These are phyloP conservation scores for Cyberlindnera galapagoensis DNA, from an alignment of 805 yeast species.

Conservation along the genomic window DNA sequence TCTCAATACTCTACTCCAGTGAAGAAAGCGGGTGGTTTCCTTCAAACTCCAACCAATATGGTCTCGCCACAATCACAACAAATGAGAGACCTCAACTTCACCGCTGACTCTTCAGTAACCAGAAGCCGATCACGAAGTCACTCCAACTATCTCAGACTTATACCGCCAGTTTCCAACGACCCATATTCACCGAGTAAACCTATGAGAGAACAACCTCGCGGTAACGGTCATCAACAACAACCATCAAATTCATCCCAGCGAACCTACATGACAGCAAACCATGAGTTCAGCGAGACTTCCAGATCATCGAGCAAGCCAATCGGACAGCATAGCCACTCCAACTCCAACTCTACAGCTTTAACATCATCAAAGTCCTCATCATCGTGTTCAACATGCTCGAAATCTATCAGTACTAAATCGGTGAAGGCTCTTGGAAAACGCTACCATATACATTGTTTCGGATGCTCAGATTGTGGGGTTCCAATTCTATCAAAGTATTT, in stretches of 20 bases:
- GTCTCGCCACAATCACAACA: too few species aligned
- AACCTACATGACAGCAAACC: conserved; percentile 7
- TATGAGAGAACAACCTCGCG: conserved; percentile 4
- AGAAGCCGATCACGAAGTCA: conserved; percentile 8
- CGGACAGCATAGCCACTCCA: background rate
- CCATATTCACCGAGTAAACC: conserved; percentile 1
- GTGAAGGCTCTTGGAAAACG: conserved; percentile 78
- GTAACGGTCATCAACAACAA: conserved; percentile 5
- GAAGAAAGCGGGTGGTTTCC: too few species aligned
- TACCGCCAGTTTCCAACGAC: conserved; percentile 24
- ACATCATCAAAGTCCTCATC: conserved; percentile 7
- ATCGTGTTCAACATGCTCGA: conserved; percentile 44
- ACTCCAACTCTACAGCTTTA: background rate
- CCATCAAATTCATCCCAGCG: conserved; percentile 9
- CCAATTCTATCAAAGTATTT: conserved; percentile 85
- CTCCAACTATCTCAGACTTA: conserved; percentile 20
- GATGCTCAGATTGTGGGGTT: conserved; percentile 76
- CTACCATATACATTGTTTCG: conserved; percentile 83
- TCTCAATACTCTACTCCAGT: too few species aligned
- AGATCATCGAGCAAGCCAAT: background rate
- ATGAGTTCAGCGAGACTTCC: too few species aligned
- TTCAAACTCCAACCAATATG: too few species aligned
- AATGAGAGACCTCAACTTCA: too few species aligned
- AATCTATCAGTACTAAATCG: conserved; percentile 61
- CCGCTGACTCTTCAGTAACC: too few species aligned